Evolutionary conservation across 768 basidiomycete species (phyloP).

Genomic region (Termitomyces sp.): DNA sequence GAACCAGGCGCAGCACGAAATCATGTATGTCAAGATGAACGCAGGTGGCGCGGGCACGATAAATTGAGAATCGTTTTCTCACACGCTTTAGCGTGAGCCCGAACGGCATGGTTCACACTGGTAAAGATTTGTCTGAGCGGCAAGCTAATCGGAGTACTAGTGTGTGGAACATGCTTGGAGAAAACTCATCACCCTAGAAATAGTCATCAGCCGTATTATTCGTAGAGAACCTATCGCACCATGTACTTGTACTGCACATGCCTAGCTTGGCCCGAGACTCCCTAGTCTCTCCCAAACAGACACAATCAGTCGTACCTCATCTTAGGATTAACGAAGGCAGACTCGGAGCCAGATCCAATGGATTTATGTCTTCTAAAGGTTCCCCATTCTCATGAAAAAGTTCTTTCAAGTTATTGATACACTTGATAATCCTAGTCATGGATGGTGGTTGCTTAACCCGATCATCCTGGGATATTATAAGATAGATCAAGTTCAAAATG

Average conservation of each 20-base stretch:
- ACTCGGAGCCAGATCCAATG: too few species aligned
- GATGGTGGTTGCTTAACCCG: background rate
- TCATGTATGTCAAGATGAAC: background rate
- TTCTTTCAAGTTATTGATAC: background rate
- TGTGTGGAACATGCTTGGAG: too few species aligned
- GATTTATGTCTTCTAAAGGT: too few species aligned
- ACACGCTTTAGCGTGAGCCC: background rate
- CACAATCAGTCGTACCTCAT: too few species aligned
- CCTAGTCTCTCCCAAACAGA: too few species aligned
- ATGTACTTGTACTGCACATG: background rate
- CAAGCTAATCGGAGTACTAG: background rate
- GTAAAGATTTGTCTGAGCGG: background rate
- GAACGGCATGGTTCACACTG: background rate
- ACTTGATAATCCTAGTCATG: background rate
- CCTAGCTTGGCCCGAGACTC: too few species aligned
- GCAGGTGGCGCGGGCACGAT: background rate
- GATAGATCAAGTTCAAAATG: background rate
- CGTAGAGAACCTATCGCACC: background rate
- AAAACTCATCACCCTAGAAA: background rate
- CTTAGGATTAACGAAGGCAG: background rate
- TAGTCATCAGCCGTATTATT: background rate
- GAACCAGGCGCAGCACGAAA: background rate
- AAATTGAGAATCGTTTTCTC: background rate
- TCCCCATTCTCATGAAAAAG: background rate
- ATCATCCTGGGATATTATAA: constrained; percentile 4